phyloP scores from a whole-genome alignment of 345 rosid species.

The Firmiana major region DNA sequence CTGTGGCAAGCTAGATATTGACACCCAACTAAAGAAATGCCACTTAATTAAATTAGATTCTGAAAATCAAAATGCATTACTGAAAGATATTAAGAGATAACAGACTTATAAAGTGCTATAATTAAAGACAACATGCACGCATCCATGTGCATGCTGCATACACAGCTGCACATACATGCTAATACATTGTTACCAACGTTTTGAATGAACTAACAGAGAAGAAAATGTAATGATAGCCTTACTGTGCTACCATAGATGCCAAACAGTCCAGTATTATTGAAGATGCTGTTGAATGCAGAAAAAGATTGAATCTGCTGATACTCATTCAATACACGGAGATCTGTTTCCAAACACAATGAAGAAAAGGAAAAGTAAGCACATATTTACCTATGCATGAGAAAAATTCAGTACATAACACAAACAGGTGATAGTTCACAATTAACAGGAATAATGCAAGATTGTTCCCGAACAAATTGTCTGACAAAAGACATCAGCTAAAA shows the following conservation, averaged over 20 bases:
- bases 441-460: not conserved
- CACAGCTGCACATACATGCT: not conserved
- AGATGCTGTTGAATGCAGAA: conserved; percentile 73
- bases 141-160: not conserved
- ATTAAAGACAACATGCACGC: not conserved
- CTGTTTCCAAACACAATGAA: conserved; percentile 31
- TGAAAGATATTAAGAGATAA: not conserved
- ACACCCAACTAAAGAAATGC: not conserved
- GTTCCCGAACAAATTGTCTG: not conserved
- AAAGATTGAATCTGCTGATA: conserved; percentile 59
- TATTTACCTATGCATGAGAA: not conserved
- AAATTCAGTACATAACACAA: not conserved
- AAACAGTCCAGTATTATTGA: conserved; percentile 60
- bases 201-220: not conserved
- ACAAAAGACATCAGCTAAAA: not conserved
- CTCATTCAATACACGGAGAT: conserved; percentile 54
- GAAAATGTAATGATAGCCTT: conserved; percentile 19
- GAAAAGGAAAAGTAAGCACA: conserved; percentile 7
- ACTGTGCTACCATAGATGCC: conserved; percentile 77
- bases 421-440: not conserved
- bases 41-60: not conserved
- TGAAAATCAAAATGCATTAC: not conserved
- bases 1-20: not conserved
- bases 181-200: not conserved
- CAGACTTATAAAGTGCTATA: not conserved